phyloP scores from a whole-genome alignment of 441 rosid species.

The Adansonia madagascariensis region DNA sequence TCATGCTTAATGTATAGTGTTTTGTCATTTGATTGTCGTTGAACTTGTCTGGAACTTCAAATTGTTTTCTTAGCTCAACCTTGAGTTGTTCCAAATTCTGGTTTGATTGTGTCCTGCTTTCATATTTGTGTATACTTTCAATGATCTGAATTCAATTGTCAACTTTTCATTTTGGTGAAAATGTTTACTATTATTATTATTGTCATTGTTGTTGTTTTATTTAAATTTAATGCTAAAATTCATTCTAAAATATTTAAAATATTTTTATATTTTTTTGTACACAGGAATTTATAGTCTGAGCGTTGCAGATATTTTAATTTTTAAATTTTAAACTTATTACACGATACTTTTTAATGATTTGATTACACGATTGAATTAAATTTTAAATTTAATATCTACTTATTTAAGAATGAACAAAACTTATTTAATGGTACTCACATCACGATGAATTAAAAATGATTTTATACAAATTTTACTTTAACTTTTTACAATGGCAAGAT shows the following conservation, averaged over 20 bases:
- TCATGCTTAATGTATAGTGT: constrained; percentile 47
- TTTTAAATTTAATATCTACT: no score
- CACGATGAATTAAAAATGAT: not conserved
- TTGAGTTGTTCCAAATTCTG: constrained; percentile 27
- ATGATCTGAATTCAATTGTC: constrained; percentile 28
- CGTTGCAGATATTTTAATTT: no score
- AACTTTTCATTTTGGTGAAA: not conserved
- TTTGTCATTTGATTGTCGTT: constrained; percentile 29
- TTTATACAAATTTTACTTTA: not conserved
- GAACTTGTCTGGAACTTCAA: constrained; percentile 13
- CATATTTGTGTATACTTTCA: constrained; percentile 37
- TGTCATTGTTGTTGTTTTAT: not conserved
- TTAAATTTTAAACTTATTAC: no score
- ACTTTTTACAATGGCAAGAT: not conserved
- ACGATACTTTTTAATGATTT: no score
- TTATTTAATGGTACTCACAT: not conserved
- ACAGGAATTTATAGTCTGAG: no score
- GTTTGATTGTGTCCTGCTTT: constrained; percentile 22
- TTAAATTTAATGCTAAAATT: not conserved
- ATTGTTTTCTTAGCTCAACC: constrained; percentile 6
- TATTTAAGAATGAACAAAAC: not conserved
- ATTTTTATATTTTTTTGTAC: no score
- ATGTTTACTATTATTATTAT: not conserved
- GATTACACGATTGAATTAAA: no score
- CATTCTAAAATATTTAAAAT: not conserved